Conservation (phyloP, 2,329 filamentous ascomycete genomes). For the Trichoderma sp. region DNA sequence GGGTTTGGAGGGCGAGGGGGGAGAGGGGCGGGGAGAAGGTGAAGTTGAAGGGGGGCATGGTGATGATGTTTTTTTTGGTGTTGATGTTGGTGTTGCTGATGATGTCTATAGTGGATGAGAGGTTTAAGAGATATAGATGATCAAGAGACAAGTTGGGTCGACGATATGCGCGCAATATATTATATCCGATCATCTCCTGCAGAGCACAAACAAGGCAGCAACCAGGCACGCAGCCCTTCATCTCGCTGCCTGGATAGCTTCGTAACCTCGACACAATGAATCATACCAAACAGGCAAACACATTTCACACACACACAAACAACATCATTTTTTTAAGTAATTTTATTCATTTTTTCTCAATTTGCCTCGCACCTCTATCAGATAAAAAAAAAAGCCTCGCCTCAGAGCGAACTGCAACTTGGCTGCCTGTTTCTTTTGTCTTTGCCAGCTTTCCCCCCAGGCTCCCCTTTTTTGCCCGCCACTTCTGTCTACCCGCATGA, state of each 20-base stretch:
- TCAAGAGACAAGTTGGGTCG: neutral
- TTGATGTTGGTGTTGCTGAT: neutral
- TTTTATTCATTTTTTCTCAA: neutral
- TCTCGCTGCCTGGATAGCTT: conserved; percentile 1
- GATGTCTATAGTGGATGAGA: no score
- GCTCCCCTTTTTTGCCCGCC: neutral
- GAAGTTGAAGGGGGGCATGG: conserved; percentile 7
- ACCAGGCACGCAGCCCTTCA: neutral
- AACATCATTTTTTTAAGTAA: neutral
- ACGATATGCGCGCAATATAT: conserved; percentile 5
- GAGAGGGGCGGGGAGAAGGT: conserved; percentile 29
- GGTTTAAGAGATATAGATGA: neutral
- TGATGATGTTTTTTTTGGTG: no score
- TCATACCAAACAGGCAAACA: neutral
- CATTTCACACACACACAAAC: neutral
- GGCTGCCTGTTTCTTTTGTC: neutral
- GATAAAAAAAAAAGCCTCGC: neutral
- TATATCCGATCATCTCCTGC: conserved; percentile 10
- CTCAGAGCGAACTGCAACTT: conserved; percentile 10
- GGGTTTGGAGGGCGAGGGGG: conserved; percentile 18
- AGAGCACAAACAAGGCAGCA: neutral
- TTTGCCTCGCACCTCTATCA: conserved; percentile 20
- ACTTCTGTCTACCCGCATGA: neutral
- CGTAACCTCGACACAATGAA: neutral
- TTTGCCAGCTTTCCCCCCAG: neutral